These are phyloP conservation scores for Barnettozyma botsteinii DNA, from an alignment of 805 yeast genomes.

Conservation along the genomic window DNA sequence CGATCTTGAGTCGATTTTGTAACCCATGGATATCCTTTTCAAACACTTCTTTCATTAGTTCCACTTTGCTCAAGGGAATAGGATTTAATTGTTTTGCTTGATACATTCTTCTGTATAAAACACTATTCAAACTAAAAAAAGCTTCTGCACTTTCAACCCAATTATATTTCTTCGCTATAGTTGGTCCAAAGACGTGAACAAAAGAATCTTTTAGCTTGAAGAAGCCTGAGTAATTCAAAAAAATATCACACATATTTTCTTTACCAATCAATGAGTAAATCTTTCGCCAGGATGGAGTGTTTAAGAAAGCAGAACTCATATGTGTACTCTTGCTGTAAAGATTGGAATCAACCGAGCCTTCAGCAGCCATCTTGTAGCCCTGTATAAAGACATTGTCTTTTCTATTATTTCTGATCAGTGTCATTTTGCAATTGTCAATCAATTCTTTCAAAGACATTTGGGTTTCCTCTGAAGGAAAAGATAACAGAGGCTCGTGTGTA, in stretches of 20 bases:
- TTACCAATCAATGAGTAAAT: constrained; percentile 13
- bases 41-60: constrained; percentile 9
- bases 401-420: constrained; percentile 26
- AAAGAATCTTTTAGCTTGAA: not conserved
- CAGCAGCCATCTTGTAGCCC: constrained; percentile 38
- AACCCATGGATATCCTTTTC: constrained; percentile 7
- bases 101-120: constrained; percentile 12
- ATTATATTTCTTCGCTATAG: constrained; percentile 1
- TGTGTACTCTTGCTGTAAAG: constrained; percentile 32
- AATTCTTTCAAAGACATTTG: constrained; percentile 27
- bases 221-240: constrained; percentile 13
- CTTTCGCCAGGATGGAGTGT: constrained; percentile 38
- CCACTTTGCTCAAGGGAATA: constrained; percentile 3
- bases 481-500: not conserved
- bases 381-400: constrained; percentile 32
- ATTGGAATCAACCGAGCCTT: constrained; percentile 22
- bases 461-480: not conserved
- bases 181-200: constrained; percentile 18
- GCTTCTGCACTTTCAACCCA: not conserved
- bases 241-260: constrained; percentile 8
- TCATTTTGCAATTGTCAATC: constrained; percentile 36
- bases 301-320: constrained; percentile 35
- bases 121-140: constrained; percentile 9
- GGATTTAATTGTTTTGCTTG: constrained; percentile 9
- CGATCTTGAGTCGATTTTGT: constrained; percentile 21